Evolutionary conservation across 352 stramenopile genomes (phyloP).

Genomic region (Phytophthora melonis): DNA sequence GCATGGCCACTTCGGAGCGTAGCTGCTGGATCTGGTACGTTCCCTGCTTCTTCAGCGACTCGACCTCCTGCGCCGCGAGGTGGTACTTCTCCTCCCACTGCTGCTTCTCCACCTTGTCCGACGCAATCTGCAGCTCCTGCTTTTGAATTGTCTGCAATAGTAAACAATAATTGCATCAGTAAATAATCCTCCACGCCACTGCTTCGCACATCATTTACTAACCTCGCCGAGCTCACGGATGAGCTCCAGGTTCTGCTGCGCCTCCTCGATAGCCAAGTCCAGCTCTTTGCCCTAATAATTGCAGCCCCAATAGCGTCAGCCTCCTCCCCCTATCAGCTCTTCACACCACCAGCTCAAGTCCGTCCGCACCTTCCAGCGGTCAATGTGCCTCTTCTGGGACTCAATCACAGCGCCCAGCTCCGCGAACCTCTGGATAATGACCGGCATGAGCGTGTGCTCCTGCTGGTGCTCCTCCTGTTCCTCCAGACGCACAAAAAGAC

Average conservation of each 20-base stretch:
- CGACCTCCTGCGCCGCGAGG: slow-evolving; percentile 58
- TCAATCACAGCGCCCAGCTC: slow-evolving; percentile 85
- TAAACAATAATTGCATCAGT: neutral
- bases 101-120: slow-evolving; percentile 70
- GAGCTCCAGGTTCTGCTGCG: slow-evolving; percentile 71
- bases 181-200: neutral
- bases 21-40: slow-evolving; percentile 67
- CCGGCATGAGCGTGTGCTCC: slow-evolving; percentile 78
- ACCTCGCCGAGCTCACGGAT: slow-evolving; percentile 66
- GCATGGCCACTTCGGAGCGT: slow-evolving; percentile 53
- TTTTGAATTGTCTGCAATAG: slow-evolving; percentile 60
- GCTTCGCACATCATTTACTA: neutral
- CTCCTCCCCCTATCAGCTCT: neutral
- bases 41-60: slow-evolving; percentile 59
- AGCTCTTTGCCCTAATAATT: slow-evolving; percentile 68
- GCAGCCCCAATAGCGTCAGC: slow-evolving; percentile 1
- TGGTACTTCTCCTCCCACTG: slow-evolving; percentile 84
- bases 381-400: slow-evolving; percentile 87
- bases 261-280: slow-evolving; percentile 78
- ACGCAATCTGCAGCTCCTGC: slow-evolving; percentile 65
- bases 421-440: slow-evolving; percentile 80
- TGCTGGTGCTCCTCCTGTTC: slow-evolving; percentile 84
- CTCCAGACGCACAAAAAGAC: slow-evolving; percentile 50
- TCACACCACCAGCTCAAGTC: neutral
- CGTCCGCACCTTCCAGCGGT: slow-evolving; percentile 74